Conservation (phyloP, 441 rosid species). For the Pelargonium australe region DNA sequence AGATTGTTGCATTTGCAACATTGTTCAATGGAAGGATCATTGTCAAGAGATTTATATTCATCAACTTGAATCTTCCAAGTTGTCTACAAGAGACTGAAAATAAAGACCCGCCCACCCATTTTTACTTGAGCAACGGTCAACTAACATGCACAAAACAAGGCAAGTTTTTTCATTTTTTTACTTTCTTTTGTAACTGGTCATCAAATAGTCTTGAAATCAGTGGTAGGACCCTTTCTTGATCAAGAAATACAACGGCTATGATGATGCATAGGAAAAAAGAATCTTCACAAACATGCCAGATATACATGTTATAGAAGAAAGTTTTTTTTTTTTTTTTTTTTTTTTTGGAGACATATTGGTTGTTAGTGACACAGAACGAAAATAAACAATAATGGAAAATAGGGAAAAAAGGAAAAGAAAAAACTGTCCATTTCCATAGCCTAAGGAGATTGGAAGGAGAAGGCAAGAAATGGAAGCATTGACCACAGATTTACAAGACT, state of each 20-base stretch:
- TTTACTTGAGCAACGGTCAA: not conserved
- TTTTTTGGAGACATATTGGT: too few species aligned
- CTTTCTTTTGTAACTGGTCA: not conserved
- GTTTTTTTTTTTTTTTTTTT: too few species aligned
- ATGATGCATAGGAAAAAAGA: not conserved
- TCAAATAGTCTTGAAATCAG: not conserved
- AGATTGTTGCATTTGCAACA: too few species aligned
- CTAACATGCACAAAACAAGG: not conserved
- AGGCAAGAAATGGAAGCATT: conserved; percentile 51
- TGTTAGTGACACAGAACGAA: not conserved
- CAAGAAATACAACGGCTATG: not conserved
- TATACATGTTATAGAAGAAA: too few species aligned
- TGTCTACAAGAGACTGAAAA: not conserved
- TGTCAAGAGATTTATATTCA: not conserved
- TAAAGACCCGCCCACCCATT: not conserved
- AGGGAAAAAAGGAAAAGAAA: conserved; percentile 15
- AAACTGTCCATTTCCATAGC: conserved; percentile 36
- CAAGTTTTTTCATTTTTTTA: not conserved
- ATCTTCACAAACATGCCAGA: not conserved
- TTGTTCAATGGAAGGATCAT: not conserved
- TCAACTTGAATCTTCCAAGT: not conserved
- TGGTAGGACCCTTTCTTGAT: not conserved
- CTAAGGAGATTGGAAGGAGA: conserved; percentile 41
- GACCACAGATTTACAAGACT: conserved; percentile 48
- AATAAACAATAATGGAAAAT: not conserved